phyloP scores from a whole-genome alignment of 495 filamentous ascomycete species.

The Podospora australis region DNA sequence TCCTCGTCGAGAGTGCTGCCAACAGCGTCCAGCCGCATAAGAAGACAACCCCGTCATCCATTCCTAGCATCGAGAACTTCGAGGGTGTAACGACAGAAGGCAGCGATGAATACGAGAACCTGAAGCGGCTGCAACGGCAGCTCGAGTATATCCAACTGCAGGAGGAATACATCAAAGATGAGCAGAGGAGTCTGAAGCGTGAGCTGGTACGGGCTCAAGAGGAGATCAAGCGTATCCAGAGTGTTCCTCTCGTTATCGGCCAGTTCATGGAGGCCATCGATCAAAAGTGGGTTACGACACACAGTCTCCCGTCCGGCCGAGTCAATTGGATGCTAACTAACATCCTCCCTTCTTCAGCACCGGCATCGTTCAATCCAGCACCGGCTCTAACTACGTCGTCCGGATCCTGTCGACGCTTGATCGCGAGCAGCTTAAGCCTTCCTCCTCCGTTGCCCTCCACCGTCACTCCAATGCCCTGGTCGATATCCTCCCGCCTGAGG shows the following conservation, averaged over 20 bases:
- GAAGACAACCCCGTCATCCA: constrained; percentile 72
- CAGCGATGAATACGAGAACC: constrained; percentile 85
- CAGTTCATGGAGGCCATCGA: constrained; percentile 99
- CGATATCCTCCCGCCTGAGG: constrained; percentile 95
- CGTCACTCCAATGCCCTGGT: constrained; percentile 97
- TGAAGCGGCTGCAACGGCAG: constrained; percentile 93
- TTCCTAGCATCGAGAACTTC: constrained; percentile 82
- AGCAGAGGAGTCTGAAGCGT: constrained; percentile 94
- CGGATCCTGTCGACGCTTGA: constrained; percentile 97
- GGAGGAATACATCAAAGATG: constrained; percentile 99
- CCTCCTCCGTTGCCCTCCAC: constrained; percentile 93
- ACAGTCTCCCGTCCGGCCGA: neutral
- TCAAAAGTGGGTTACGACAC: constrained; percentile 67
- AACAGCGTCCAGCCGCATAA: constrained; percentile 66
- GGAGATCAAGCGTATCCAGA: constrained; percentile 99
- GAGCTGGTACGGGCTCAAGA: constrained; percentile 96
- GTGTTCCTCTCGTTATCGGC: constrained; percentile 93
- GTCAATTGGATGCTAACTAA: neutral
- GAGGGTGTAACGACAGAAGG: constrained; percentile 76
- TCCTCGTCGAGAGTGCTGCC: constrained; percentile 71
- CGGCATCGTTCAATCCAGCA: constrained; percentile 96
- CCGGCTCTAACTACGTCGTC: constrained; percentile 97
- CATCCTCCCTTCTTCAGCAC: constrained; percentile 53
- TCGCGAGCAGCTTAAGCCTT: constrained; percentile 94
- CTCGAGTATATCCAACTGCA: constrained; percentile 98